Evolutionary conservation across 257 asterid species (phyloP).

Genomic region (Handroanthus guayacan): DNA sequence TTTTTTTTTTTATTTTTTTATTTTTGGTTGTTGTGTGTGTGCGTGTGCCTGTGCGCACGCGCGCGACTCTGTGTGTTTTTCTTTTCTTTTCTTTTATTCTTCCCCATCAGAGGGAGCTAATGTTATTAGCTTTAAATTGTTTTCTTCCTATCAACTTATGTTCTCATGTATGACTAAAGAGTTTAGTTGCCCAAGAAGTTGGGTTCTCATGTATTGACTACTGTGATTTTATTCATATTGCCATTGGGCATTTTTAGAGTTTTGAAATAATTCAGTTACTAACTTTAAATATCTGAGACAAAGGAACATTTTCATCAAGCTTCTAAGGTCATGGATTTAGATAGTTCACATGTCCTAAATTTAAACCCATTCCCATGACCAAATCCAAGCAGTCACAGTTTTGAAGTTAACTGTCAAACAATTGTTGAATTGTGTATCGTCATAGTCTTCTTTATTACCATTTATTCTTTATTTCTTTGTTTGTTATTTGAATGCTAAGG

Average conservation of each 20-base stretch:
- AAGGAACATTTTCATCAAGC: background rate
- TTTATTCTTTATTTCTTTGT: background rate
- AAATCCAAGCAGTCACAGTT: conserved; percentile 11
- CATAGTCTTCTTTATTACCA: background rate
- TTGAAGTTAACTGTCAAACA: conserved; percentile 3
- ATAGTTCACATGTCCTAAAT: conserved; percentile 2
- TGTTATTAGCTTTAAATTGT: conserved; percentile 15
- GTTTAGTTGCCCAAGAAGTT: conserved; percentile 10
- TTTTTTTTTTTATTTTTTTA: too few species aligned
- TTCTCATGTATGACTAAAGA: background rate
- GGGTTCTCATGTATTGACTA: background rate
- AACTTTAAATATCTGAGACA: background rate
- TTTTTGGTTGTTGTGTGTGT: too few species aligned
- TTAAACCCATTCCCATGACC: background rate
- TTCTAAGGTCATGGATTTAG: background rate
- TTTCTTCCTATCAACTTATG: background rate
- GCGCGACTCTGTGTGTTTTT: too few species aligned
- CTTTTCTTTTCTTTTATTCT: too few species aligned
- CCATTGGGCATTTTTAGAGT: background rate
- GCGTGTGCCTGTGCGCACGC: too few species aligned
- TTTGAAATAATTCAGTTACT: background rate
- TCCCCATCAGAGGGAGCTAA: background rate
- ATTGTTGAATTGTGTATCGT: background rate
- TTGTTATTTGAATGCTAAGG: background rate
- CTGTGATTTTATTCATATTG: background rate